Evolutionary conservation across 768 basidiomycete species (phyloP), one percentile per base, ranked within the genome.

Genomic region (Lactarius tabidus): DNA sequence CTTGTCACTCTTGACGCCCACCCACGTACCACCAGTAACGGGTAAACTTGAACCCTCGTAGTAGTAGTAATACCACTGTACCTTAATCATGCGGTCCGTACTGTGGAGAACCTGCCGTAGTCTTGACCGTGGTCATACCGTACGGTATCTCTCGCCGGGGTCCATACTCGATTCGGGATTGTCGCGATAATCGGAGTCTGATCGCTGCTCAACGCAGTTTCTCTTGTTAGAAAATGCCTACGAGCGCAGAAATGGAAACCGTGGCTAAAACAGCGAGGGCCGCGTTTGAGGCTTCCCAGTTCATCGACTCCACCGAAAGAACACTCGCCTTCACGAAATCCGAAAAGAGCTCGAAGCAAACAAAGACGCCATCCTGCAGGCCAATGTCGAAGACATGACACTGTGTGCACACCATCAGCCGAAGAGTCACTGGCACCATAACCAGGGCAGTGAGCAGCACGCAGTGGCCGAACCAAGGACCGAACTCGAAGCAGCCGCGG

Each of bases 211-310:
- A n/a, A n/a, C n/a, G n/a, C n/a, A n/a, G n/a, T n/a, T 65, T 43
- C n/a, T n/a, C n/a, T n/a, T n/a, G n/a, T n/a, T n/a, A n/a, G n/a
- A n/a, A n/a, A n/a, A n/a, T n/a, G n/a, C n/a, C n/a, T 15, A 23
- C 36, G 20, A 65, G 54, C 29, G 29, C 55, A 57, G 33, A 33
- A 35, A 82, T 80, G 20, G 78, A 81, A 73, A 76, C 74, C 20
- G 88, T 98, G 63, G 96, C 95, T 18, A 83, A 80, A 72, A 80
- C 84, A 2, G 93, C 95, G 28, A 92, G 93, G 73, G 73, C 76
- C 10, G 92, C 96, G 0, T 99, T 96, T 72, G 88, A 95, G 70
- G 81, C 82, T 26, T 94, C 95, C 6, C 95, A 97, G 73, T 81
- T 96, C 26, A 78, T 96, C 60, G 77, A 85, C 26, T 75, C 88